Conservation (phyloP, 2,329 filamentous ascomycete genomes). For the Cercospora sp. region DNA sequence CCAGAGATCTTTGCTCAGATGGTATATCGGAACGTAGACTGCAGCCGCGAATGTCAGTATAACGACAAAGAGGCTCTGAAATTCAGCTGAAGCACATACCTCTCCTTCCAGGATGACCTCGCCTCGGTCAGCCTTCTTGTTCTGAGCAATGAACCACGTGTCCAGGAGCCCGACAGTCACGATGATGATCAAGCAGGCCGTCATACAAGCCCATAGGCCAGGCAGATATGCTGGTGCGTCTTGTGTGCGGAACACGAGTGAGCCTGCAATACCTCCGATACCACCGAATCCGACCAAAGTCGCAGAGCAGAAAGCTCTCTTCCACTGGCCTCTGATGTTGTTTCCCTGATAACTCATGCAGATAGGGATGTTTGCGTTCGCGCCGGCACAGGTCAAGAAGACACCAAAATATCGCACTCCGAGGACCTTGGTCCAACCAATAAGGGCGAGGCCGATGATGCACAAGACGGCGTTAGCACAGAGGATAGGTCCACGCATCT, state of each 20-base stretch:
- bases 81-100: constrained; percentile 14
- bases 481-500: constrained; percentile 33
- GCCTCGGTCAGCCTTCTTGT: constrained; percentile 27
- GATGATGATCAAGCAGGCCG: constrained; percentile 28
- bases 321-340: constrained; percentile 86
- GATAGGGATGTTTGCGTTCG: constrained; percentile 73
- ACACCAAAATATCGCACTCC: constrained; percentile 63
- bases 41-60: not conserved
- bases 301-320: constrained; percentile 74
- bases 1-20: not conserved
- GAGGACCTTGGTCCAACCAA: constrained; percentile 30
- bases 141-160: constrained; percentile 27
- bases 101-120: constrained; percentile 28
- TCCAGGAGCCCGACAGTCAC: constrained; percentile 24
- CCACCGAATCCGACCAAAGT: constrained; percentile 71
- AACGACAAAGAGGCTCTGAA: no score
- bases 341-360: constrained; percentile 79
- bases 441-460: constrained; percentile 32
- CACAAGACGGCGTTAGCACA: constrained; percentile 32
- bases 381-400: constrained; percentile 73
- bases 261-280: constrained; percentile 28
- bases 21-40: not conserved
- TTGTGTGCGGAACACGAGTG: constrained; percentile 25
- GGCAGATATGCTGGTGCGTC: constrained; percentile 29
- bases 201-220: constrained; percentile 31